Conservation (phyloP, 2,329 filamentous ascomycete species). For the Exserohilum rostratum region DNA sequence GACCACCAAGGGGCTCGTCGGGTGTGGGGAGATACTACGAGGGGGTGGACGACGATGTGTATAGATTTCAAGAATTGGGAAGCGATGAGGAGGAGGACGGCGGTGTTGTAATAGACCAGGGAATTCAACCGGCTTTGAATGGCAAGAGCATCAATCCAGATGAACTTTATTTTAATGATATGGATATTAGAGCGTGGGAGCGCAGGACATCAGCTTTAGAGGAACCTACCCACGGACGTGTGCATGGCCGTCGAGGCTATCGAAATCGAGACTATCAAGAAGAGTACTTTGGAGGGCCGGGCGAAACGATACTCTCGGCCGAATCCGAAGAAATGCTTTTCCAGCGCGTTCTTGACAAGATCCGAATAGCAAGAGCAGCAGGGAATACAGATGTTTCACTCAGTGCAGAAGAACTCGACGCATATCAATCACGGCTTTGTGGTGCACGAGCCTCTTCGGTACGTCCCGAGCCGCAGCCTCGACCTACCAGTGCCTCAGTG, state of each 20-base stretch:
- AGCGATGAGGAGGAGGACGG: slow-evolving; percentile 57
- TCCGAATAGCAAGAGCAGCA: slow-evolving; percentile 75
- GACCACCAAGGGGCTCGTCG: slow-evolving; percentile 84
- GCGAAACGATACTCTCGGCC: slow-evolving; percentile 44
- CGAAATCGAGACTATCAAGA: slow-evolving; percentile 59
- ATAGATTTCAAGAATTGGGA: slow-evolving; percentile 72
- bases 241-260: slow-evolving; percentile 58
- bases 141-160: slow-evolving; percentile 50
- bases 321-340: slow-evolving; percentile 76
- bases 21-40: slow-evolving; percentile 57
- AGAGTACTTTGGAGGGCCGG: slow-evolving; percentile 50
- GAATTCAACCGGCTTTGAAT: slow-evolving; percentile 40
- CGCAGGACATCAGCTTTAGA: slow-evolving; percentile 53
- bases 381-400: slow-evolving; percentile 82
- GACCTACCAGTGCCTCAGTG: slow-evolving; percentile 30
- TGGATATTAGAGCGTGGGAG: slow-evolving; percentile 52
- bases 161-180: slow-evolving; percentile 57
- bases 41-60: slow-evolving; percentile 51
- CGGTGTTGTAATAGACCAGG: slow-evolving; percentile 52
- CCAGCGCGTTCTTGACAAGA: slow-evolving; percentile 78
- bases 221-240: slow-evolving; percentile 56
- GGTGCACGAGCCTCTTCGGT: slow-evolving; percentile 49
- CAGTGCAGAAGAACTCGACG: slow-evolving; percentile 78
- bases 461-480: slow-evolving; percentile 29
- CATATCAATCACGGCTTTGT: slow-evolving; percentile 72